Evolutionary conservation across 768 basidiomycete genomes (phyloP).

Genomic region (Calvatia gigantea): DNA sequence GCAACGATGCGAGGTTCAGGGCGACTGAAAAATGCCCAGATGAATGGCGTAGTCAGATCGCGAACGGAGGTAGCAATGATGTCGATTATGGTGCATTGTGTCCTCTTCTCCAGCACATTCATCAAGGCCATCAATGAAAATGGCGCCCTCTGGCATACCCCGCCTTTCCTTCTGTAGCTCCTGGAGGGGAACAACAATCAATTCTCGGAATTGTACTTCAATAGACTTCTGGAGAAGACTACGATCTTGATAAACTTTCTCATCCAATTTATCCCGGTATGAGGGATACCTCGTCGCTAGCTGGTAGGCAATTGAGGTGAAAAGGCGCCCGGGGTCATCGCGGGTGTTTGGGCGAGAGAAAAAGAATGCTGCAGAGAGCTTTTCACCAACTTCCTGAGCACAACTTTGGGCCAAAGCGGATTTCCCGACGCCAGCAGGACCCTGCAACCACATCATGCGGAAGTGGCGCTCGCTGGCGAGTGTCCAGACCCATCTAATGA

Average conservation of each 20-base stretch:
- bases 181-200: not conserved
- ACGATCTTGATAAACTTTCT: not conserved
- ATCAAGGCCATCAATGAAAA: conserved; percentile 25
- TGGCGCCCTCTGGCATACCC: not conserved
- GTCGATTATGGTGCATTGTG: conserved; percentile 11
- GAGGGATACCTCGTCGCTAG: not conserved
- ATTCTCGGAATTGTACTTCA: not conserved
- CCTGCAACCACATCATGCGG: not conserved
- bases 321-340: not conserved
- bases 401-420: not conserved
- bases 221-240: not conserved
- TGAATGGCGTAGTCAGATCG: conserved; percentile 12
- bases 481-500: not conserved
- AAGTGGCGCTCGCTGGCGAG: not conserved
- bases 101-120: conserved; percentile 18
- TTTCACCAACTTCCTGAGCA: not conserved
- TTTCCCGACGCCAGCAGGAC: not conserved
- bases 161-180: not conserved
- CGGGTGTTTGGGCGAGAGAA: not conserved
- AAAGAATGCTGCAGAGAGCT: not conserved
- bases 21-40: conserved; percentile 21
- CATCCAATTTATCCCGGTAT: not conserved
- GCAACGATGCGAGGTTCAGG: conserved; percentile 21
- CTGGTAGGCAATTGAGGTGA: not conserved
- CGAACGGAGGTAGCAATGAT: conserved; percentile 1